phyloP scores from a whole-genome alignment of 2,329 filamentous ascomycete species.

The Colletotrichum sp. region DNA sequence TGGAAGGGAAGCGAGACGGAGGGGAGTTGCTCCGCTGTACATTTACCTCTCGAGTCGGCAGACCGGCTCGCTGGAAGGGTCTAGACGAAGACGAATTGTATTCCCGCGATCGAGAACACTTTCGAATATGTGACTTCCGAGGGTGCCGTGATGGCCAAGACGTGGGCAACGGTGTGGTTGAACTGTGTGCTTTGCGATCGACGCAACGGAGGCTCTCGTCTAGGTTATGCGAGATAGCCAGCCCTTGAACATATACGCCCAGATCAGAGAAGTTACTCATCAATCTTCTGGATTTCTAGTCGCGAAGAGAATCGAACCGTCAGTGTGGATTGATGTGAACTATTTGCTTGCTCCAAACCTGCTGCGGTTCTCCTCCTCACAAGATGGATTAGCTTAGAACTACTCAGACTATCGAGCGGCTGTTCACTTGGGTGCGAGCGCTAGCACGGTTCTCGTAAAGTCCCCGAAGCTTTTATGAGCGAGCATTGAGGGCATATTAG shows the following conservation, averaged over 20 bases:
- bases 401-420: not conserved
- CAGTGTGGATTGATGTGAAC: not conserved
- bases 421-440: not conserved
- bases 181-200: not conserved
- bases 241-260: not conserved
- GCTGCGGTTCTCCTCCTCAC: not conserved
- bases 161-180: not conserved
- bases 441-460: not conserved
- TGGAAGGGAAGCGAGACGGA: slow-evolving; percentile 13
- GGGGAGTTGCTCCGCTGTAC: slow-evolving; percentile 32
- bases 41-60: slow-evolving; percentile 33
- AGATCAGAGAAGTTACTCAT: not conserved
- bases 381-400: not conserved
- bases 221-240: not conserved
- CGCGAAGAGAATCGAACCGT: not conserved
- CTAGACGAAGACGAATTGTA: slow-evolving; percentile 13
- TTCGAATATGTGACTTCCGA: not conserved
- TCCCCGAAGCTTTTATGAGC: not conserved
- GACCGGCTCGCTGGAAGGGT: slow-evolving; percentile 15
- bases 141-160: not conserved
- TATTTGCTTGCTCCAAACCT: no score
- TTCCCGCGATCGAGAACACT: not conserved
- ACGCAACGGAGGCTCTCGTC: not conserved
- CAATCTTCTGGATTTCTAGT: not conserved
- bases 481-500: not conserved